Evolutionary conservation across 768 basidiomycete genomes (phyloP).

Genomic region (Suillus americanus): DNA sequence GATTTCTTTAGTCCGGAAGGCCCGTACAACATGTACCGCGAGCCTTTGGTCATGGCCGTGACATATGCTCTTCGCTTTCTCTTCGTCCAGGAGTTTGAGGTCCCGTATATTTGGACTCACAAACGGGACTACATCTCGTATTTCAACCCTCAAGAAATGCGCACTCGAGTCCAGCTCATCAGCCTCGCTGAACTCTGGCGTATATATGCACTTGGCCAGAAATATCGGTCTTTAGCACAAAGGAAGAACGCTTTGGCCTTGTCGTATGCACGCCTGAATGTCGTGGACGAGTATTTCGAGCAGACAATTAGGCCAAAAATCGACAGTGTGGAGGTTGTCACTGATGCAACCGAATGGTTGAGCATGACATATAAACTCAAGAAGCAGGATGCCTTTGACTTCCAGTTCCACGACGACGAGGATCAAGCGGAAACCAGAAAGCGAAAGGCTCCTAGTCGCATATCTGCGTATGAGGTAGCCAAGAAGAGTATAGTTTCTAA

Average conservation of each 20-base stretch:
- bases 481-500: constrained; percentile 77
- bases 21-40: constrained; percentile 55
- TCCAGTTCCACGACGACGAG: constrained; percentile 74
- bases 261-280: constrained; percentile 67
- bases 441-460: constrained; percentile 79
- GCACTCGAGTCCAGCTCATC: constrained; percentile 69
- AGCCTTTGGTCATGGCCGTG: constrained; percentile 76
- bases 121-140: constrained; percentile 88
- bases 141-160: constrained; percentile 68
- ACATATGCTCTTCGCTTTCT: constrained; percentile 76
- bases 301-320: constrained; percentile 63
- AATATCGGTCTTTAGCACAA: constrained; percentile 83
- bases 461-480: constrained; percentile 80
- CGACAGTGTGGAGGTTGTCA: constrained; percentile 84
- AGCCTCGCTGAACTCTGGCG: constrained; percentile 84
- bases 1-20: constrained; percentile 74
- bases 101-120: constrained; percentile 94
- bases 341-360: constrained; percentile 91
- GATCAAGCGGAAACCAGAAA: constrained; percentile 50
- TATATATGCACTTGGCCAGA: constrained; percentile 85
- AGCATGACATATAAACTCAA: constrained; percentile 78
- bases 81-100: constrained; percentile 88
- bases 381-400: constrained; percentile 59
- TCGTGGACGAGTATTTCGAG: constrained; percentile 76
- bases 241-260: constrained; percentile 61